Evolutionary conservation across 83 land plant genomes (phyloP).

Genomic region (Thuja plicata): DNA sequence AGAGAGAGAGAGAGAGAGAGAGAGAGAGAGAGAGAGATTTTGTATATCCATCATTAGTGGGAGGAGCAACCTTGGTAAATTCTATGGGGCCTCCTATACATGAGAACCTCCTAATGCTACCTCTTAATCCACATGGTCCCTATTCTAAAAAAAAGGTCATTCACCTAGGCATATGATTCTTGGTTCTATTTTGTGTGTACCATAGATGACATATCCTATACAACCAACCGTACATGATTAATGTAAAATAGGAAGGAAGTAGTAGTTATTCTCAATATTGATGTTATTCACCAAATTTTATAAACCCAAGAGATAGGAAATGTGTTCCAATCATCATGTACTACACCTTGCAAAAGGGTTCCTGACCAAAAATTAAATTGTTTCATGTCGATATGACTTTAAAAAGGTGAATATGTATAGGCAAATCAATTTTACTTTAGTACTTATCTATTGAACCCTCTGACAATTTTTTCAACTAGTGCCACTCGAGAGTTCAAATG

Average conservation of each 20-base stretch:
- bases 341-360: too few relatives aligned
- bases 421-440: too few relatives aligned
- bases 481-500: too few relatives aligned
- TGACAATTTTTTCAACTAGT: too few relatives aligned
- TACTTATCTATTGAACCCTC: too few relatives aligned
- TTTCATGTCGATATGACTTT: too few relatives aligned
- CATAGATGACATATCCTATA: slow-evolving; percentile 14
- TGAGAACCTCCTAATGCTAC: slow-evolving; percentile 1
- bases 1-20: too few relatives aligned
- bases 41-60: slow-evolving; percentile 1
- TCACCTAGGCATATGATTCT: slow-evolving; percentile 10
- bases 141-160: slow-evolving; percentile 17
- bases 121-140: not conserved
- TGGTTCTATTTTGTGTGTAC: slow-evolving; percentile 10
- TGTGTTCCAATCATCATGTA: not conserved
- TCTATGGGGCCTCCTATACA: too few relatives aligned
- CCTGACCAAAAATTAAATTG: too few relatives aligned
- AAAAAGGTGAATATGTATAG: too few relatives aligned
- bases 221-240: slow-evolving; percentile 4
- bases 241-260: not conserved
- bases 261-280: not conserved
- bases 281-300: not conserved
- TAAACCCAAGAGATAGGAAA: not conserved
- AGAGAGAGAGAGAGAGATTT: too few relatives aligned
- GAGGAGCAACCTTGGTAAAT: slow-evolving; percentile 12